Percentiles rank a stretch among this genome's conserved stretches.
Evolutionary conservation across 257 asterid species (phyloP).

Genomic region (Solanum okadae): DNA sequence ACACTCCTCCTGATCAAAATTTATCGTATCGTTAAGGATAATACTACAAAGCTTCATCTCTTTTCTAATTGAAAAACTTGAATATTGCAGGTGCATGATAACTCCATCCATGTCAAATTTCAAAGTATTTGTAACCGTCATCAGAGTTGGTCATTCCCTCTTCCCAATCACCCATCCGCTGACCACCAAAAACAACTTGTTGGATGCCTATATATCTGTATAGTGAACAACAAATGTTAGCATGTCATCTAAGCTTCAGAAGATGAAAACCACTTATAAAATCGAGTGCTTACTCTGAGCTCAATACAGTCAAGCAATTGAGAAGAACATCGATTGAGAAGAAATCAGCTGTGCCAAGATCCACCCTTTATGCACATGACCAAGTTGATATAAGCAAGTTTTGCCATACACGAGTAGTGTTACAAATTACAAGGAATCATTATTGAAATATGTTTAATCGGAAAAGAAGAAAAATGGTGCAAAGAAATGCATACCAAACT

Average conservation of each 20-base stretch:
- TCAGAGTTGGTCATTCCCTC: slow-evolving; percentile 85
- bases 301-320: slow-evolving; percentile 83
- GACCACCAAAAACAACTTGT: slow-evolving; percentile 89
- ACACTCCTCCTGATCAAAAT: not conserved
- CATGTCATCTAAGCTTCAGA: not conserved
- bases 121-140: slow-evolving; percentile 76
- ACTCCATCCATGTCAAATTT: slow-evolving; percentile 34
- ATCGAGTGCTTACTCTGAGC: slow-evolving; percentile 75
- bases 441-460: not conserved
- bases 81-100: not conserved
- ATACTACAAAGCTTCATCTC: not conserved
- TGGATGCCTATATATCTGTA: slow-evolving; percentile 83
- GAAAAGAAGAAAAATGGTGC: not conserved
- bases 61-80: not conserved
- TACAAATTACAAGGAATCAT: not conserved
- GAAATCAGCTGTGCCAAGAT: slow-evolving; percentile 89
- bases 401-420: not conserved
- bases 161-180: slow-evolving; percentile 86
- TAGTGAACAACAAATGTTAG: not conserved
- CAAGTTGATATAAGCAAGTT: not conserved
- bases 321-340: slow-evolving; percentile 87
- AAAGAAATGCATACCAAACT: slow-evolving; percentile 51
- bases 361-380: slow-evolving; percentile 54
- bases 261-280: not conserved
- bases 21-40: not conserved